These are phyloP conservation scores for Alternaria ethzedia DNA, from an alignment of 2,329 filamentous ascomycete genomes.

Conservation along the genomic window DNA sequence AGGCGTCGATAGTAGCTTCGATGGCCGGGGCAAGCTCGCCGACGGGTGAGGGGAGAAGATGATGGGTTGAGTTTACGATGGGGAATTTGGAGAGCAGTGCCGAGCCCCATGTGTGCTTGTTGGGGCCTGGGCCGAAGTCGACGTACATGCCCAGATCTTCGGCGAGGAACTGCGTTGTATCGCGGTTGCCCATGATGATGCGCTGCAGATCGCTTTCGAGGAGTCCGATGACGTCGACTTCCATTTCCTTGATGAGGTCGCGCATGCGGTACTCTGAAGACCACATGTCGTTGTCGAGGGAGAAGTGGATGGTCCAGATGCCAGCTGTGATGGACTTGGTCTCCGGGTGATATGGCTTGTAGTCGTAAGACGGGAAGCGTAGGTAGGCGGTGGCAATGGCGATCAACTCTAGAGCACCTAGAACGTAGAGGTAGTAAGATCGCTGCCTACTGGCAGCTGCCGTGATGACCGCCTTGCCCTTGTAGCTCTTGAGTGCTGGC, in stretches of 20 bases:
- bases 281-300: constrained; percentile 98
- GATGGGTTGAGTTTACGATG: constrained; percentile 95
- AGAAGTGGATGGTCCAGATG: constrained; percentile 99
- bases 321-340: constrained; percentile 89
- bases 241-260: constrained; percentile 88
- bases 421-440: constrained; percentile 73
- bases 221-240: constrained; percentile 95
- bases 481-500: constrained; percentile 48
- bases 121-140: constrained; percentile 94
- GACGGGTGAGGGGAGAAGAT: constrained; percentile 89
- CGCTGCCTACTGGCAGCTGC: constrained; percentile 61
- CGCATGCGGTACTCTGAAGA: constrained; percentile 93
- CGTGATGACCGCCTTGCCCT: constrained; percentile 55
- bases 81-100: constrained; percentile 96
- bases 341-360: constrained; percentile 85
- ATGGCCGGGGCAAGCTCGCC: constrained; percentile 96
- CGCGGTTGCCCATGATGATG: constrained; percentile 99
- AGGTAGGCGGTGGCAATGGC: constrained; percentile 83
- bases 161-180: constrained; percentile 91
- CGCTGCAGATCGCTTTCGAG: constrained; percentile 92
- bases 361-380: constrained; percentile 91
- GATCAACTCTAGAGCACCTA: constrained; percentile 78
- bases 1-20: constrained; percentile 92
- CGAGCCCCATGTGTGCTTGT: constrained; percentile 98
- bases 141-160: constrained; percentile 99